Base-by-base conservation (phyloP, 2,329 filamentous ascomycete genomes). In the Arthroderma sp. region DNA sequence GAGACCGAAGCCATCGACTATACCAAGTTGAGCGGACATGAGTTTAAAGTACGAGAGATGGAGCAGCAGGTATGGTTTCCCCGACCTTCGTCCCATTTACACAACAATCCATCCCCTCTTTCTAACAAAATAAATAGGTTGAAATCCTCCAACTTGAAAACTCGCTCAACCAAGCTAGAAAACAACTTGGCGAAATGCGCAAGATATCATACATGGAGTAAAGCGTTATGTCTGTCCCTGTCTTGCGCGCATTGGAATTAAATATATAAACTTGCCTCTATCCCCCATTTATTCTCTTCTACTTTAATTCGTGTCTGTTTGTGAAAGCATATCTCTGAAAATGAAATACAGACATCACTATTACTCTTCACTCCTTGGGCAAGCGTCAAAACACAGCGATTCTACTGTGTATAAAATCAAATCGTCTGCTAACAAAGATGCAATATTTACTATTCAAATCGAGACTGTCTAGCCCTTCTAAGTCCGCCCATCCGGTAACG, bases 1-100 rank as follows among this genome's bases (percentile, higher is more conserved):
- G 88, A 91, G 37, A 77, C 76, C 15, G 90, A 95, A 56, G 78
- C 81, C 54, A 83, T 94, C 21, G 93, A 98, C 71, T 98, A 97
- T 73, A 79, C 81, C 44, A 88, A 90, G 75, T 77, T 98, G 51
- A 91, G 88, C 61, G 84, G 86, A 33, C 91, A 96, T 73, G 93
- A 98, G 76, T 97, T 98, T 79, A 98, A 98, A 80, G 90, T 96
- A 55, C 82, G 86, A 66, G 91, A 98, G 76, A 98, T 98, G 93
- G 93, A 98, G 76, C 93, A 98, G 70, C 93, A 98, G 87, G 91
- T 95, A 79, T 66, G 81, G 79, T 58, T 17, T 39, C 11, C 33
- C n/a, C 5, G 23, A 19, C 4, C 15, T 35, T 35, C 15, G 17
- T 37, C 23, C 25, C 43, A 52, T 61, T 35, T n/a, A 54, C 43